Evolutionary conservation across 805 yeast species (phyloP), one percentile per base, ranked within the genome.

Genomic region (Starmera pachycereana): DNA sequence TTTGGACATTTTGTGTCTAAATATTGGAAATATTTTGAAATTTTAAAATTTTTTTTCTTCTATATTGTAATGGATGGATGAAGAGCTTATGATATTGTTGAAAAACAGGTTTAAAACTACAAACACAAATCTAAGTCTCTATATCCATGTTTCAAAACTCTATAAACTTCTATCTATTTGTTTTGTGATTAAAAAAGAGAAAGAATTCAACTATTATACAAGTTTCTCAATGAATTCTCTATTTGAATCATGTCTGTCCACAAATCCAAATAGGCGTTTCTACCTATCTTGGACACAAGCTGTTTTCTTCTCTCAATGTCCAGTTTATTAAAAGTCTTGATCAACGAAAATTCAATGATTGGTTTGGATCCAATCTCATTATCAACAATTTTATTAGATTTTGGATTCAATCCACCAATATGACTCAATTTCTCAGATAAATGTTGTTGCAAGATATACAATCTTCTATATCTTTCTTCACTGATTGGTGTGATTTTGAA

Each of bases 391-490:
- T 61, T 56, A 43, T 65, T 65, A 9, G 60, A 63, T 45, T 73
- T 69, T 3, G 96, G 95, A 55, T 90, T 92, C 47, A 92, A 63
- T 0, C 97, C 96, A 38, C 83, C 79, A 42, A 65, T 60, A 46
- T 82, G 88, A 32, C 66, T 68, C 42, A 82, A 84, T 48, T 83
- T 83, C 41, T 89, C 96, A 31, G 72, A 71, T 38, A 92, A 62
- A 51, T 88, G 96, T 58, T 88, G 95, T 55, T 89, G 97, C 16
- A 90, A 65, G 30, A 87, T 79, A 53, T 83, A 85, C 54, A 92
- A 67, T 42, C 94, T 68, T 58, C 96, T 72, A 60, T 87, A 92
- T 11, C 76, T 69, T 3, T 75, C 62, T 54, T 92, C 97, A 33
- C 72, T 64, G 11, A 88, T 63, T 1, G 97, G 97, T 16, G 74